These are phyloP conservation scores for Emmonsiellopsis sp. DNA, from an alignment of 2,329 filamentous ascomycete species.

Conservation along the genomic window DNA sequence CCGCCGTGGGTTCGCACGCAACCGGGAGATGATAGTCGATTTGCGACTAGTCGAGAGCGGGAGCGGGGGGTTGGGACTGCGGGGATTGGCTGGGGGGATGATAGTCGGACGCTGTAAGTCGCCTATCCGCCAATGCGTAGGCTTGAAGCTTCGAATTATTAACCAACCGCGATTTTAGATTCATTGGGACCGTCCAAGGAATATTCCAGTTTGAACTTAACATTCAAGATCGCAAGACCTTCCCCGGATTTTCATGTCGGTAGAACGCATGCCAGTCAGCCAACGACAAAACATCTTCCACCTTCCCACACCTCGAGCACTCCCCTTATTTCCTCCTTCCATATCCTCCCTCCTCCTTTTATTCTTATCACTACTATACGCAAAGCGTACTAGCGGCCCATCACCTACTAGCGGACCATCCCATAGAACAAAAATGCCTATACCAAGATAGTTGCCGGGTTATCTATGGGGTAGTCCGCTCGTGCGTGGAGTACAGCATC, in stretches of 20 bases:
- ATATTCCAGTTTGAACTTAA: conserved; percentile 41
- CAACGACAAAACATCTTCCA: too few species aligned
- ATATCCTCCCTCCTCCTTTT: too few species aligned
- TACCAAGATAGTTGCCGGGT: too few species aligned
- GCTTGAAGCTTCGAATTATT: not conserved
- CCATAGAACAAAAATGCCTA: too few species aligned
- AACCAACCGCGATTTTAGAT: conserved; percentile 23
- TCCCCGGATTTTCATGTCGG: conserved; percentile 34
- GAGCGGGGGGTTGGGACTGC: conserved; percentile 34
- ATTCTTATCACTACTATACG: too few species aligned
- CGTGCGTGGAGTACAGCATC: too few species aligned
- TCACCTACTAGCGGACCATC: too few species aligned
- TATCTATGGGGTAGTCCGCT: too few species aligned
- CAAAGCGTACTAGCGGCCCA: too few species aligned
- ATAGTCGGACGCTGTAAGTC: conserved; percentile 39
- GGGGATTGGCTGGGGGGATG: conserved; percentile 38
- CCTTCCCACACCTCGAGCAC: too few species aligned
- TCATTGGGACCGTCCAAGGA: conserved; percentile 38
- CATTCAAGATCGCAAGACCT: conserved; percentile 38
- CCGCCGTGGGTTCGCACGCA: conserved; percentile 29
- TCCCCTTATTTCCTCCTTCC: too few species aligned
- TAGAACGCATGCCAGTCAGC: conserved; percentile 13
- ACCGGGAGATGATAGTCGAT: conserved; percentile 25
- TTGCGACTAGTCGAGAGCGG: conserved; percentile 23
- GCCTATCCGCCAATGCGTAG: not conserved